phyloP scores from a whole-genome alignment of 106 monocot species.

The Dactylorhiza incarnata region DNA sequence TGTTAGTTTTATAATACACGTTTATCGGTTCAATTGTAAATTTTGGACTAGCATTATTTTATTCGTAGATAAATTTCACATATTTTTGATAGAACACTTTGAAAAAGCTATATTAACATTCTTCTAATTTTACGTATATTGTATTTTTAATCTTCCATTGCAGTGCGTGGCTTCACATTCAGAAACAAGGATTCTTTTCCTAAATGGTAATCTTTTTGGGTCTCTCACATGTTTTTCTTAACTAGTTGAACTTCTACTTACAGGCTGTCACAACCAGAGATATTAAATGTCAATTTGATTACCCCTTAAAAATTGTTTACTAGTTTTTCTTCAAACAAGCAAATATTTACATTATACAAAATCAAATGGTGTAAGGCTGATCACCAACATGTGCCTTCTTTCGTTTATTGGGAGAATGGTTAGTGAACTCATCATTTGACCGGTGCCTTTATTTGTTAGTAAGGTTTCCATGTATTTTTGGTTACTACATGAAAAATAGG shows the following conservation, averaged over 20 bases:
- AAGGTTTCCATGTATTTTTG: too few relatives aligned
- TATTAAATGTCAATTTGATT: neutral
- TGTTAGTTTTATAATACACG: too few relatives aligned
- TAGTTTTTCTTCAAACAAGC: neutral
- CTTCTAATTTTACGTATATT: slow-evolving; percentile 9
- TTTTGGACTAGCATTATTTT: too few relatives aligned
- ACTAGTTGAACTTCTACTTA: neutral
- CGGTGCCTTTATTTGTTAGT: too few relatives aligned
- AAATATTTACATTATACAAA: neutral
- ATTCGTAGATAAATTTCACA: neutral
- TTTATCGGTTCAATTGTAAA: too few relatives aligned
- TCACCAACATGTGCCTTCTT: neutral
- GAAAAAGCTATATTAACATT: neutral
- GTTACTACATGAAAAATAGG: too few relatives aligned
- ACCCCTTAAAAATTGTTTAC: neutral
- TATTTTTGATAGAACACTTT: neutral
- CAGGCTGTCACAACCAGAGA: neutral
- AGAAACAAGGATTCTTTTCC: slow-evolving; percentile 68
- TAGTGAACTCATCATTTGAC: neutral
- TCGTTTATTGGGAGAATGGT: neutral
- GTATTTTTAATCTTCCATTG: slow-evolving; percentile 7
- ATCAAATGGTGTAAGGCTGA: neutral
- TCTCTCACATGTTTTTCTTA: neutral
- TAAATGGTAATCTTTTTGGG: slow-evolving; percentile 38
- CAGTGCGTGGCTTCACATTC: slow-evolving; percentile 85